These are phyloP conservation scores for Martiniozyma abietophila DNA, from an alignment of 805 yeast genomes.

Conservation along the genomic window DNA sequence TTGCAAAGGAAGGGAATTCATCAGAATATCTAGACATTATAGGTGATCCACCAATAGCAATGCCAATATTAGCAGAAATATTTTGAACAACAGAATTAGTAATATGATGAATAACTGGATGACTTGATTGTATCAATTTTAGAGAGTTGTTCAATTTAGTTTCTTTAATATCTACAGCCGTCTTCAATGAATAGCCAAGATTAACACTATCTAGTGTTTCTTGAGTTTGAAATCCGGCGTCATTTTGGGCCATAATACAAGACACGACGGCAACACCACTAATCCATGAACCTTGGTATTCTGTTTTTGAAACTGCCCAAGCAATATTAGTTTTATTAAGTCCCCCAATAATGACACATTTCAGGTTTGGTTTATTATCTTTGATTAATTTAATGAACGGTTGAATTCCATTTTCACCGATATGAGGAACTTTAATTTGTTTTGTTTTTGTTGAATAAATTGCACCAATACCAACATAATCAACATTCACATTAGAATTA, in stretches of 20 bases:
- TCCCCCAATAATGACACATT: slow-evolving; percentile 78
- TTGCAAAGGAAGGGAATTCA: slow-evolving; percentile 62
- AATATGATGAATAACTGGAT: slow-evolving; percentile 75
- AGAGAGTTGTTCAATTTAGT: too few relatives aligned
- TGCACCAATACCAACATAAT: slow-evolving; percentile 82
- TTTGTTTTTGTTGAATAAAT: slow-evolving; percentile 71
- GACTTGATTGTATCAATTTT: too few relatives aligned
- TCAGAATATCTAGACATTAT: slow-evolving; percentile 69
- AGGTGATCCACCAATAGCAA: slow-evolving; percentile 82
- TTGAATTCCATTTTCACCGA: slow-evolving; percentile 65
- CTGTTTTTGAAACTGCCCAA: slow-evolving; percentile 43
- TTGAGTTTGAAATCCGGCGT: slow-evolving; percentile 44
- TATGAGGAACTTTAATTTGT: slow-evolving; percentile 40
- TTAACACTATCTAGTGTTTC: slow-evolving; percentile 5
- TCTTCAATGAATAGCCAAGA: slow-evolving; percentile 4
- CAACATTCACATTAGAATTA: slow-evolving; percentile 36
- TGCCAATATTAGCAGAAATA: slow-evolving; percentile 76
- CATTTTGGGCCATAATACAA: slow-evolving; percentile 59
- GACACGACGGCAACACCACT: slow-evolving; percentile 92
- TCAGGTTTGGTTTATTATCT: slow-evolving; percentile 29
- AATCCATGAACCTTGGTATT: slow-evolving; percentile 35
- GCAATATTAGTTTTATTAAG: slow-evolving; percentile 54
- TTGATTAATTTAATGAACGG: slow-evolving; percentile 40
- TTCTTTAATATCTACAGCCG: too few relatives aligned
- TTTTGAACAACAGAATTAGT: slow-evolving; percentile 86